Percentiles rank a stretch among this genome's conserved stretches.
Evolutionary conservation across 768 basidiomycete species (phyloP).

Genomic region (Phlebiopsis flavidoalba): DNA sequence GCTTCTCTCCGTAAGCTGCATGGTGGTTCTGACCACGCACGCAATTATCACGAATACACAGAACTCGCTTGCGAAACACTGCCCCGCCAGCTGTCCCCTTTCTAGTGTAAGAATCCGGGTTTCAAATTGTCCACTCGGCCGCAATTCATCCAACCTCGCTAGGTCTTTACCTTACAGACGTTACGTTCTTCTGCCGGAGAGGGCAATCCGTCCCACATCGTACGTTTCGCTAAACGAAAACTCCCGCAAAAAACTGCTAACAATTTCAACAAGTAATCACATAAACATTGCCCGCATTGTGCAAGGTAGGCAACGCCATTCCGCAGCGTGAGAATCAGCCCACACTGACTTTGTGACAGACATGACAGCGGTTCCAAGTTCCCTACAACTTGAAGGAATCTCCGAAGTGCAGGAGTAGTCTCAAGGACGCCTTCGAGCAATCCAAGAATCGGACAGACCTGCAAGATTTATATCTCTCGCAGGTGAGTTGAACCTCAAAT

Average conservation of each 20-base stretch:
- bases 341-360: constrained; percentile 35
- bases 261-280: constrained; percentile 98
- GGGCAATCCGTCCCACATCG: constrained; percentile 86
- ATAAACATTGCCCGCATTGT: constrained; percentile 84
- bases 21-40: constrained; percentile 90
- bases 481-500: constrained; percentile 44
- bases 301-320: constrained; percentile 49
- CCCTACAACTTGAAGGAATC: constrained; percentile 85
- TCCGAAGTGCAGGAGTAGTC: constrained; percentile 83
- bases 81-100: constrained; percentile 92
- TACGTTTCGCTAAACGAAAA: constrained; percentile 70
- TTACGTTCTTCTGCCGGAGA: constrained; percentile 97
- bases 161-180: constrained; percentile 86
- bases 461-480: constrained; percentile 79
- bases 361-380: constrained; percentile 89
- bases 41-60: constrained; percentile 90
- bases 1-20: constrained; percentile 70
- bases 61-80: constrained; percentile 80
- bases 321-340: neutral
- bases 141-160: constrained; percentile 10
- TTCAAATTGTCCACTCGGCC: neutral
- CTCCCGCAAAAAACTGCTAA: constrained; percentile 72
- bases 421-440: constrained; percentile 69
- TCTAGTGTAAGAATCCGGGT: constrained; percentile 60
- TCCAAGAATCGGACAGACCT: constrained; percentile 76